Evolutionary conservation across 1,139 yeast species (phyloP).

Genomic region (Pichia cactophila): DNA sequence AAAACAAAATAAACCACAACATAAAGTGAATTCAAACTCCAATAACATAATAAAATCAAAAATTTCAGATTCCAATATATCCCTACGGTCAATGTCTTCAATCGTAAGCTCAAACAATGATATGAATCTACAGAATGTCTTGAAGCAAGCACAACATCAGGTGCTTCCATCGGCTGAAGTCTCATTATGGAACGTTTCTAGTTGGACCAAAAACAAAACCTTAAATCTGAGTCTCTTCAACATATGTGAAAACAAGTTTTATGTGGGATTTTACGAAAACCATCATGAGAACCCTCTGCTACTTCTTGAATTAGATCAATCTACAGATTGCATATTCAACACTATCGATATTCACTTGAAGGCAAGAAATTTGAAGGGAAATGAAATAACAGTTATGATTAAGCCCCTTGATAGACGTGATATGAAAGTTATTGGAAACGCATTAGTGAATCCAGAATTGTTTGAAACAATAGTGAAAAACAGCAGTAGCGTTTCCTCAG

Average conservation of each 20-base stretch:
- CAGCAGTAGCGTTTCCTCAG: conserved; percentile 8
- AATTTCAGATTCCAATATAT: conserved; percentile 3
- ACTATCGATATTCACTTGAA: conserved; percentile 24
- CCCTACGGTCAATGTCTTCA: conserved; percentile 6
- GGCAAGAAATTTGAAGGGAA: conserved; percentile 20
- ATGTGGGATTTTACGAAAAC: conserved; percentile 9
- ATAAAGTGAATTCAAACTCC: neutral
- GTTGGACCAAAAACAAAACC: conserved; percentile 20
- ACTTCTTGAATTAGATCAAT: conserved; percentile 9
- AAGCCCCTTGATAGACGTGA: conserved; percentile 8
- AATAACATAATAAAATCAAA: neutral
- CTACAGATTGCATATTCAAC: conserved; percentile 15
- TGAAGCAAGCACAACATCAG: conserved; percentile 2
- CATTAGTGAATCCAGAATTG: conserved; percentile 9
- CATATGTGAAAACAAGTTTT: neutral
- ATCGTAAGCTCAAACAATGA: neutral
- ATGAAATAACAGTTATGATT: conserved; percentile 14
- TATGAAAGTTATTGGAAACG: conserved; percentile 9
- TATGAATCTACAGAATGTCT: neutral
- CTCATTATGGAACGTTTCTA: conserved; percentile 19
- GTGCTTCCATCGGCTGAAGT: conserved; percentile 19
- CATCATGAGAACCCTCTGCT: neutral
- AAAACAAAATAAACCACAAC: neutral
- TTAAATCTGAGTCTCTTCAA: conserved; percentile 1
- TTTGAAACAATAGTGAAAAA: neutral